These are phyloP conservation scores for Cokeromyces recurvatus DNA, from an alignment of 371 early-diverging fungal species.

Conservation along the genomic window DNA sequence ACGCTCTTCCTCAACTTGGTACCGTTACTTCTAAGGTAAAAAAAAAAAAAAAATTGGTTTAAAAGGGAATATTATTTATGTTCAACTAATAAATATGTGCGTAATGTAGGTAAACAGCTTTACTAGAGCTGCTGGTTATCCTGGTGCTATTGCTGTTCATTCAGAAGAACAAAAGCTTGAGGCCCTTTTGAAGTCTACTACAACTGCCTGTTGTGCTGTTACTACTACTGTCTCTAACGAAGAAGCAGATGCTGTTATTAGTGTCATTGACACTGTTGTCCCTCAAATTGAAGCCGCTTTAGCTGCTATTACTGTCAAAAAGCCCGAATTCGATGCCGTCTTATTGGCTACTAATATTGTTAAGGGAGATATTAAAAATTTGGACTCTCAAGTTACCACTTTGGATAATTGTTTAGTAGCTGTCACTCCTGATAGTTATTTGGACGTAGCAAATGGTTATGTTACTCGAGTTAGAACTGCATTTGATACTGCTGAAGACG, in stretches of 20 bases:
- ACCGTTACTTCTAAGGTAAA: neutral
- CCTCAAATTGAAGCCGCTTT: slow-evolving; percentile 6
- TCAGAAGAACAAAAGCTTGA: slow-evolving; percentile 1
- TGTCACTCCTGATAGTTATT: slow-evolving; percentile 3
- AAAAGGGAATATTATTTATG: too few species aligned
- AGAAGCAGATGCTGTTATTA: slow-evolving; percentile 11
- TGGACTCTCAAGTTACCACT: neutral
- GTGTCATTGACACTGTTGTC: neutral
- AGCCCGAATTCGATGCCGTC: slow-evolving; percentile 3
- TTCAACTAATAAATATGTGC: too few species aligned
- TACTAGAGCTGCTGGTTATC: slow-evolving; percentile 1
- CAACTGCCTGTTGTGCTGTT: slow-evolving; percentile 5
- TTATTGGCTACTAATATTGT: slow-evolving; percentile 3
- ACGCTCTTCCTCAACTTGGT: too few species aligned
- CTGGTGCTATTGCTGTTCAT: slow-evolving; percentile 5
- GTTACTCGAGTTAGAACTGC: slow-evolving; percentile 3
- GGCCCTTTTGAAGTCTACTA: slow-evolving; percentile 1
- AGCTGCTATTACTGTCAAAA: slow-evolving; percentile 2
- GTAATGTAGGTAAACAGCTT: too few species aligned
- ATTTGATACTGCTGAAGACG: slow-evolving; percentile 4
- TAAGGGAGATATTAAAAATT: slow-evolving; percentile 1
- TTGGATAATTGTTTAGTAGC: slow-evolving; percentile 7
- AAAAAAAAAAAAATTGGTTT: too few species aligned
- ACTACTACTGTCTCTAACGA: neutral
- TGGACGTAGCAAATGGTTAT: slow-evolving; percentile 3